Evolutionary conservation across 2,329 filamentous ascomycete genomes (phyloP).

Genomic region (Colletotrichum salicis): DNA sequence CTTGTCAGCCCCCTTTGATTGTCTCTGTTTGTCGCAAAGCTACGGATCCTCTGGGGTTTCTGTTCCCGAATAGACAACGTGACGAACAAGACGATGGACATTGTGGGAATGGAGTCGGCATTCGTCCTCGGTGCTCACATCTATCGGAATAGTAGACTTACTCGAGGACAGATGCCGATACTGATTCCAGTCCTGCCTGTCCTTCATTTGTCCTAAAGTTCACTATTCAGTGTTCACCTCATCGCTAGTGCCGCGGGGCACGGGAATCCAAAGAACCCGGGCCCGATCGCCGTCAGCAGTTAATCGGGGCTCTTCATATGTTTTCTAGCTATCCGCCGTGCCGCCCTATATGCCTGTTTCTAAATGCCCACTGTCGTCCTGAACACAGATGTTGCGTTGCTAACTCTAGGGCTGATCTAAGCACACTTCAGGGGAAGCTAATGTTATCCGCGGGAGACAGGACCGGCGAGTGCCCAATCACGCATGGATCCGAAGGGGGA

Average conservation of each 20-base stretch:
- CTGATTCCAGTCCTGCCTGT: not conserved
- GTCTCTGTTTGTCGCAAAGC: not conserved
- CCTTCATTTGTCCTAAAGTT: not conserved
- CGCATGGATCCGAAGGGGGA: not conserved
- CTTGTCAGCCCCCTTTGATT: not conserved
- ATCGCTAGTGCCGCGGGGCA: slow-evolving; percentile 15
- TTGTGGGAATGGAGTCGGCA: not conserved
- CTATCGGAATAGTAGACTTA: not conserved
- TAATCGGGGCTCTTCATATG: not conserved
- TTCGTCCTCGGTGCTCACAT: not conserved
- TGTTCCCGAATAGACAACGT: too few species aligned
- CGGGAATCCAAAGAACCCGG: slow-evolving; percentile 27
- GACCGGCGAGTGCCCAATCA: not conserved
- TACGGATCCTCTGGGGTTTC: not conserved
- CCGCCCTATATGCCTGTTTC: not conserved
- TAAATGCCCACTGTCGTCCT: not conserved
- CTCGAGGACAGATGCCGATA: not conserved
- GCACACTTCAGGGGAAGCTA: not conserved
- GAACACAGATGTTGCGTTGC: not conserved
- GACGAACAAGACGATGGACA: not conserved
- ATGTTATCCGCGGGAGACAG: not conserved
- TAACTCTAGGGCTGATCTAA: not conserved
- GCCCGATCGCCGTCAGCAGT: slow-evolving; percentile 17
- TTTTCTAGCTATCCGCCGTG: too few species aligned
- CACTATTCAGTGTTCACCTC: not conserved